phyloP scores from a whole-genome alignment of 1,139 yeast species.

The Arxiozyma telluris region DNA sequence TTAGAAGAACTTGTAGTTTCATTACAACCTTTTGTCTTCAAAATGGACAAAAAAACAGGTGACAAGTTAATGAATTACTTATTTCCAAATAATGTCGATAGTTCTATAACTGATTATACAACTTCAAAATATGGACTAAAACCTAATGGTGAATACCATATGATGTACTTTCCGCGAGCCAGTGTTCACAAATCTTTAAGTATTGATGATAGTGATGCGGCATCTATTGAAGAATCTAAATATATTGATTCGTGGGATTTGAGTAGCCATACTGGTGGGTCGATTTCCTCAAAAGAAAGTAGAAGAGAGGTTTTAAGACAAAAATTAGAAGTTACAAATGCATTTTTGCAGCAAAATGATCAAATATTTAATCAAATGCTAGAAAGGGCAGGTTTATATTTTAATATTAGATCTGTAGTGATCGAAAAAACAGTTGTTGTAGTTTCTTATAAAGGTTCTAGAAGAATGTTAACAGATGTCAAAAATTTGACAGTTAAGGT shows the following conservation, averaged over 20 bases:
- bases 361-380: constrained; percentile 41
- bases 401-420: constrained; percentile 52
- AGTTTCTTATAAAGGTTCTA: constrained; percentile 71
- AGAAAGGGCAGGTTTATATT: constrained; percentile 54
- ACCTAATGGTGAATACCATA: constrained; percentile 7
- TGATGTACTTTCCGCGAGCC: constrained; percentile 1
- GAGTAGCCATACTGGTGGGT: not conserved
- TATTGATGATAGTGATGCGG: not conserved
- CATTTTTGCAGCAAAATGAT: constrained; percentile 1
- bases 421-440: constrained; percentile 47
- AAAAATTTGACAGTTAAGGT: constrained; percentile 55
- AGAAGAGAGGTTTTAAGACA: not conserved
- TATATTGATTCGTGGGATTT: constrained; percentile 14
- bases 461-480: constrained; percentile 60
- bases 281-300: not conserved
- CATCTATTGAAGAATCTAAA: constrained; percentile 1
- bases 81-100: constrained; percentile 43
- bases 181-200: not conserved
- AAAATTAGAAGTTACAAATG: constrained; percentile 2
- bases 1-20: constrained; percentile 42
- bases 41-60: constrained; percentile 63
- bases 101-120: constrained; percentile 3
- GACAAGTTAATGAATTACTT: constrained; percentile 52
- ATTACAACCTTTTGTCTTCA: constrained; percentile 61
- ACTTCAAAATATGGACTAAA: constrained; percentile 1